phyloP scores from a whole-genome alignment of 108 stramenopile species.

The Fragilariopsis cylindrus region DNA sequence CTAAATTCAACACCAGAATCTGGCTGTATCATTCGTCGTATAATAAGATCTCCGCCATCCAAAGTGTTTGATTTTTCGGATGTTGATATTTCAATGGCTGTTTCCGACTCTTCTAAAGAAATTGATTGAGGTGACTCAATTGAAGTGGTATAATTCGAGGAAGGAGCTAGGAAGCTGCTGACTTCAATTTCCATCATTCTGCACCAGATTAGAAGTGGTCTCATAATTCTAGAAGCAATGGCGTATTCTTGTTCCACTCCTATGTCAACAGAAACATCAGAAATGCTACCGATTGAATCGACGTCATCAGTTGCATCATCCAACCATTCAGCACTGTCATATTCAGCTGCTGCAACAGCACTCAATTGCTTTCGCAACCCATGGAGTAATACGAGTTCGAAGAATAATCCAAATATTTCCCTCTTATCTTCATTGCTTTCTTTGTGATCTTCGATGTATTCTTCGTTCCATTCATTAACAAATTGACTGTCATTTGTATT shows the following conservation, averaged over 20 bases:
- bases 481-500: not conserved
- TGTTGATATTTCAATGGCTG: constrained; percentile 49
- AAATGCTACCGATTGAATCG: constrained; percentile 61
- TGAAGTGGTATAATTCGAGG: constrained; percentile 22
- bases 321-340: constrained; percentile 34
- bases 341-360: constrained; percentile 60
- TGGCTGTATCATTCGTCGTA: constrained; percentile 75
- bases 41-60: constrained; percentile 64
- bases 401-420: constrained; percentile 57
- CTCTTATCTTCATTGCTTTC: constrained; percentile 9
- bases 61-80: constrained; percentile 18
- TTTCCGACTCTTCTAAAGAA: constrained; percentile 38
- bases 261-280: constrained; percentile 40
- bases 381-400: constrained; percentile 62
- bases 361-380: constrained; percentile 70
- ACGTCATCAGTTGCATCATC: constrained; percentile 34
- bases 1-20: constrained; percentile 84
- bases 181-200: constrained; percentile 62
- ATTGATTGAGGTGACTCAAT: constrained; percentile 26
- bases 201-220: constrained; percentile 77
- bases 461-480: constrained; percentile 1
- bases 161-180: constrained; percentile 55
- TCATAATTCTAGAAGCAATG: constrained; percentile 55
- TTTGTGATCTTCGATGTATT: constrained; percentile 1
- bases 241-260: constrained; percentile 67